Evolutionary conservation across 2,329 filamentous ascomycete genomes (phyloP), one percentile per base, ranked within the genome.

Genomic region (Colletotrichum eremochloae): DNA sequence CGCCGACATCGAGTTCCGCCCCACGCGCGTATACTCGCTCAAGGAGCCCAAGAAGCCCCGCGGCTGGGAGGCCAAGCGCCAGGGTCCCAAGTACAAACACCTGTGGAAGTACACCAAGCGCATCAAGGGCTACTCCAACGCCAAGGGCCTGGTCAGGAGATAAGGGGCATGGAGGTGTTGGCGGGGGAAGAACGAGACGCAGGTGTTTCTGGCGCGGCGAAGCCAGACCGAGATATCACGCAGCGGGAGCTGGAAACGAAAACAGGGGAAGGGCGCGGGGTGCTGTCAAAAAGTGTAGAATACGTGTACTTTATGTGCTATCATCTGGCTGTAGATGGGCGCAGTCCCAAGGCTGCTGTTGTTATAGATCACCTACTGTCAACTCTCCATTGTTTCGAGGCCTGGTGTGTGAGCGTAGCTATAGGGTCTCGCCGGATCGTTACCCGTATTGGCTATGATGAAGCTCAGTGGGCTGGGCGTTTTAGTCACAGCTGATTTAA

Each of bases 1-100:
- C 60, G 91, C 91, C 71, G 92, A 97, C 78, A 81, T 98, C 75
- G 94, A 98, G 84, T 94, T 97, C 82, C 94, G 93, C 85, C 90
- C 91, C 79, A 92, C 92, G 84, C 93, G 91, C 79, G 88, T 96
- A 73, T 89, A 93, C 84, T 89, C 88, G 76, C 83, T 91, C 77
- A 91, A 92, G 85, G 84, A 84, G 55, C 88, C 88, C 56, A 86
- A 87, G 83, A 90, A 88, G 84, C 82, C 86, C 9, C 87, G 88
- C 73, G 90, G 90, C 74, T 92, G 90, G 90, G 90, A 92, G 76
- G 90, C 89, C 77, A 91, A 89, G 86, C 85, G 88, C 77, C 86
- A 90, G 79, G 87, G 88, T 75, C 86, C 87, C 81, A 92, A 92
- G 87, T 92, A 89, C 84, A 87, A 85, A 78, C 85, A 88, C 74